Conservation (phyloP, 371 early-diverging fungal genomes). For the Mortierella sp. region DNA sequence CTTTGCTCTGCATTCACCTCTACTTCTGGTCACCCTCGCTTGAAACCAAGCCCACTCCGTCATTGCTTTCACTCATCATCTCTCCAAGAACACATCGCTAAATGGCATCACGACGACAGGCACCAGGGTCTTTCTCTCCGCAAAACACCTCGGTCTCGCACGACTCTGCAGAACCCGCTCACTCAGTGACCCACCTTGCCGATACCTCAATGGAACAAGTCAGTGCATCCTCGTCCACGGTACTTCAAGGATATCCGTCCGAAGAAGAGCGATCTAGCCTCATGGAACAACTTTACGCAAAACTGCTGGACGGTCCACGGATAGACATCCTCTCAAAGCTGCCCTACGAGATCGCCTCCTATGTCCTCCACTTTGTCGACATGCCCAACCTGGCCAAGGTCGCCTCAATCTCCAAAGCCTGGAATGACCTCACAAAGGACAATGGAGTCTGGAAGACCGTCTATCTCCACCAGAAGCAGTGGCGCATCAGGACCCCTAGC, state of each 20-base stretch:
- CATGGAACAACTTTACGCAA: slow-evolving; percentile 21
- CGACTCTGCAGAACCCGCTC: slow-evolving; percentile 11
- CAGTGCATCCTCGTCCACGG: not conserved
- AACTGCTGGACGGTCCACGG: slow-evolving; percentile 32
- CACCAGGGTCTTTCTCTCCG: slow-evolving; percentile 3
- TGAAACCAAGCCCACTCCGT: not conserved
- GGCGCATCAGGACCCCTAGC: slow-evolving; percentile 54
- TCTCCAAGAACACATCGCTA: slow-evolving; percentile 27
- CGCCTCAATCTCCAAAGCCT: slow-evolving; percentile 64
- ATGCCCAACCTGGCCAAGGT: slow-evolving; percentile 59
- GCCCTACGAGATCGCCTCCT: slow-evolving; percentile 70
- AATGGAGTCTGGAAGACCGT: slow-evolving; percentile 69
- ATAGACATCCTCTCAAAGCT: slow-evolving; percentile 67
- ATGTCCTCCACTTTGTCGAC: slow-evolving; percentile 65
- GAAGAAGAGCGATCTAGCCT: slow-evolving; percentile 11
- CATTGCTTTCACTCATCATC: not conserved
- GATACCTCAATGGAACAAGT: slow-evolving; percentile 8
- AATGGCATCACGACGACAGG: slow-evolving; percentile 59
- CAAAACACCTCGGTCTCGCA: not conserved
- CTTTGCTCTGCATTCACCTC: not conserved
- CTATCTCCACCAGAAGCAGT: slow-evolving; percentile 60
- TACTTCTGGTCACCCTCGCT: not conserved
- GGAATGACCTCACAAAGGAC: slow-evolving; percentile 67
- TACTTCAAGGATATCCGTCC: not conserved
- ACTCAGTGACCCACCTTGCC: not conserved